Conservation (phyloP, 305 asterid genomes). For the Fraxinus albicans region DNA sequence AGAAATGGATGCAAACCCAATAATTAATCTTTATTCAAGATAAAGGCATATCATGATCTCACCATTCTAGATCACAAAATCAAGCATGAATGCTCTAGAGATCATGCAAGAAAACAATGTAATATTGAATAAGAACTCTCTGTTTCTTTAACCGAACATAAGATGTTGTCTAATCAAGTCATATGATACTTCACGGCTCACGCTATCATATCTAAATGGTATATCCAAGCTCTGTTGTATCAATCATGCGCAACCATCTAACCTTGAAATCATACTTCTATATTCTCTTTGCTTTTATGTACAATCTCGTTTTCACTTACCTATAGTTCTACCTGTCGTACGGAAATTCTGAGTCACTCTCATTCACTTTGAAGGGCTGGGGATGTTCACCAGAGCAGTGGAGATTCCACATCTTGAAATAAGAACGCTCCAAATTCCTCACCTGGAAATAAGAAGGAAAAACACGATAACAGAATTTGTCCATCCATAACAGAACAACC, state of each 20-base stretch:
- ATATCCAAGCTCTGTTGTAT: background rate
- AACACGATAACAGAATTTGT: background rate
- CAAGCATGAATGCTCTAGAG: background rate
- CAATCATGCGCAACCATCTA: conserved; percentile 7
- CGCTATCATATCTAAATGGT: background rate
- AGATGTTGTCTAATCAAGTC: no score
- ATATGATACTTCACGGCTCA: background rate
- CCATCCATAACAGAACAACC: background rate
- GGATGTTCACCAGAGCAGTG: conserved; percentile 81
- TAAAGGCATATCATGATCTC: background rate
- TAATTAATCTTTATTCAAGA: background rate
- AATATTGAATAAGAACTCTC: background rate
- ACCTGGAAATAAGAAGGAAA: conserved; percentile 45
- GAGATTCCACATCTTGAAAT: conserved; percentile 94
- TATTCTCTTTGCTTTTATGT: conserved; percentile 40
- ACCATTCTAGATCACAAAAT: background rate
- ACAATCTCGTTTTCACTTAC: conserved; percentile 38
- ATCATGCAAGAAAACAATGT: background rate
- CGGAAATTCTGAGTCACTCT: conserved; percentile 75
- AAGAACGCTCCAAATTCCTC: conserved; percentile 80
- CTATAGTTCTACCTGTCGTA: conserved; percentile 45
- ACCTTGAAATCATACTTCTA: conserved; percentile 12
- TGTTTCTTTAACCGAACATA: background rate
- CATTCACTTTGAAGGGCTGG: conserved; percentile 77
- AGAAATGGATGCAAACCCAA: background rate